Base-by-base conservation (phyloP, 805 yeast species). In the Jamesozyma hellenica region DNA sequence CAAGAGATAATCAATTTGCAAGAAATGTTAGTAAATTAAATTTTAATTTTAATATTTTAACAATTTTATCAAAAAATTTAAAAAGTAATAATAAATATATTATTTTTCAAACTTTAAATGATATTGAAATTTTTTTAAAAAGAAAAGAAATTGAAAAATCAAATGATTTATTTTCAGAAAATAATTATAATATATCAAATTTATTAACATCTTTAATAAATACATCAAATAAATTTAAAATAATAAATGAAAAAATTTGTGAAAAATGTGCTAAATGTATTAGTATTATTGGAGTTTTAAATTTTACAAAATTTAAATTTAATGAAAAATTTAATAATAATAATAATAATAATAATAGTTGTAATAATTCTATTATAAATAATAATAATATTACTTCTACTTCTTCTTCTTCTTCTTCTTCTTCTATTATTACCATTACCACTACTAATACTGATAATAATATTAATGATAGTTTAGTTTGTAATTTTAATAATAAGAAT, bases 251-350 rank as follows among this genome's bases (percentile, higher is more conserved):
- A 9, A 63, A 64, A 1, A 70, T 87, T 7, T 68, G 85, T 2
- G 63, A 65, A 4, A 67, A 73, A 32, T 75, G 90, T 51, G 77
- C 94, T 0, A 70, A 69, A 38, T 82, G 86, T 26, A 63, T 92
- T 9, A 79, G 95, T 1, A 59, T 77, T 18, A 67, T 92, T 32
- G 97, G 97, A 0, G 75, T 86, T 0, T 53, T 83, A 10, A 95
- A 86, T 53, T 64, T 78, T 4, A 72, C 77, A 70, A 71, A 43
- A 23, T 71, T 78, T 43, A 72, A 71, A 45, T 51, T 61, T 15
- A 48, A 57, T 36, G 40, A 45, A 39, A n/a, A n/a, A n/a, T n/a
- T n/a, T n/a, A n/a, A n/a, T n/a, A n/a, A n/a, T n/a, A n/a, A n/a
- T n/a, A n/a, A n/a, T n/a, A n/a, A n/a, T n/a, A n/a, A n/a, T n/a